phyloP scores from a whole-genome alignment of 1,284 basidiomycete species.

The Cystobasidium sp. region DNA sequence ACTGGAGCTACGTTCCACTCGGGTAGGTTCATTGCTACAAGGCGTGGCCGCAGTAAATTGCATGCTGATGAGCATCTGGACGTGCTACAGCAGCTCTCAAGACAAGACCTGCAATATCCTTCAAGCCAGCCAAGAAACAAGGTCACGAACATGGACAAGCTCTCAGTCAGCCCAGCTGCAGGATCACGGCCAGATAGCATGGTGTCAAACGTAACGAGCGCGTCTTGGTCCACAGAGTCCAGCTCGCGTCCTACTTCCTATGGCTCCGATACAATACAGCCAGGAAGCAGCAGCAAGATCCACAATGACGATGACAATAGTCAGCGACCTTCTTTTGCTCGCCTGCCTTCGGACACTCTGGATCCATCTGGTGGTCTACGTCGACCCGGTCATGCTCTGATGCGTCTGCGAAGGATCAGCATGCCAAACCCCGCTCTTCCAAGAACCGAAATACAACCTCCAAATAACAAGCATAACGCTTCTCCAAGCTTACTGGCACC shows the following conservation, averaged over 20 bases:
- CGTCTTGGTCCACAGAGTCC: constrained; percentile 9
- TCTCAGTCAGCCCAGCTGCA: not conserved
- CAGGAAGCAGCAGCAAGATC: not conserved
- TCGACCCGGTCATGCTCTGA: constrained; percentile 40
- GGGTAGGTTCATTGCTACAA: too few species aligned
- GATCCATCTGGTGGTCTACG: not conserved
- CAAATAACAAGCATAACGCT: not conserved
- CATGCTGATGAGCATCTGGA: too few species aligned
- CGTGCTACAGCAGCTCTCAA: too few species aligned
- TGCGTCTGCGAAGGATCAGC: constrained; percentile 43
- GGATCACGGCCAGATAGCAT: constrained; percentile 28
- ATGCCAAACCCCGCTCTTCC: constrained; percentile 36
- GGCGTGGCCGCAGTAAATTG: too few species aligned
- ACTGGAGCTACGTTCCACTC: too few species aligned
- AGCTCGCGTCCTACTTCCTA: constrained; percentile 16
- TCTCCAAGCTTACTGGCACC: not conserved
- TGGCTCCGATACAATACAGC: constrained; percentile 4
- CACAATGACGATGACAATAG: not conserved
- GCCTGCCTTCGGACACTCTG: not conserved
- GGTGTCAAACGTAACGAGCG: constrained; percentile 11
- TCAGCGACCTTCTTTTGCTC: not conserved
- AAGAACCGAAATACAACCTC: not conserved
- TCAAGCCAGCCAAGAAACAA: not conserved
- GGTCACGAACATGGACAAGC: not conserved
- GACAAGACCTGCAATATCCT: not conserved